Percentiles rank a stretch among this genome's conserved stretches.
These are phyloP conservation scores for Pyrenophora teres DNA, from an alignment of 2,329 filamentous ascomycete genomes.

Conservation along the genomic window DNA sequence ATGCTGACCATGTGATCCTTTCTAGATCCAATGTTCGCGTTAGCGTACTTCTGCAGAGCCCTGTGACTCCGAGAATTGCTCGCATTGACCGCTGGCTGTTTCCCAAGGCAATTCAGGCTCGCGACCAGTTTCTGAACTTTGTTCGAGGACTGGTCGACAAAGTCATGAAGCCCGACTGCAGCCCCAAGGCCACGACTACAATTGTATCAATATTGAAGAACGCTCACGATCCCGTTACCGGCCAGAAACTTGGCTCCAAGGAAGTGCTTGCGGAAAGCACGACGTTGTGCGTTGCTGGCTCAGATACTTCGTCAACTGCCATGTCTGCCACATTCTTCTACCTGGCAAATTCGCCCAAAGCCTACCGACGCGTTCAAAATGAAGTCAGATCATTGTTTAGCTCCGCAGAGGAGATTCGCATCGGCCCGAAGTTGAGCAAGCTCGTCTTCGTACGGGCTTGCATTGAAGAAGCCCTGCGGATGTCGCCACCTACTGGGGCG, in stretches of 20 bases:
- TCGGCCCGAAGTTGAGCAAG: slow-evolving; percentile 22
- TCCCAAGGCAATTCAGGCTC: slow-evolving; percentile 30
- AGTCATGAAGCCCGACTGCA: slow-evolving; percentile 30
- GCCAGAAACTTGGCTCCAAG: slow-evolving; percentile 1
- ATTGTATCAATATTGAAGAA: not conserved
- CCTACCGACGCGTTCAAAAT: slow-evolving; percentile 15
- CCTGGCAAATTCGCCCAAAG: slow-evolving; percentile 39
- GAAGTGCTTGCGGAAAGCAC: slow-evolving; percentile 52
- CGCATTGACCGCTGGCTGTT: slow-evolving; percentile 34
- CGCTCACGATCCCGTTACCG: not conserved
- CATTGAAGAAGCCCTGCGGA: slow-evolving; percentile 41
- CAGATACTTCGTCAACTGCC: slow-evolving; percentile 46
- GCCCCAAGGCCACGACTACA: slow-evolving; percentile 11
- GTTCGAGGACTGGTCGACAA: slow-evolving; percentile 1
- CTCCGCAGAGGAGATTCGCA: slow-evolving; percentile 22
- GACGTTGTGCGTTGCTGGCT: slow-evolving; percentile 31
- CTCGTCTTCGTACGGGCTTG: slow-evolving; percentile 38
- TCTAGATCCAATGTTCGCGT: slow-evolving; percentile 40
- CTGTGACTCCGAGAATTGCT: slow-evolving; percentile 16
- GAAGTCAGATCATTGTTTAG: slow-evolving; percentile 29
- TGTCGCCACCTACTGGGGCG: slow-evolving; percentile 30
- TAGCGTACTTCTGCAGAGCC: slow-evolving; percentile 33
- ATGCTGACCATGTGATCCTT: not conserved
- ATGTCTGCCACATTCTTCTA: slow-evolving; percentile 46
- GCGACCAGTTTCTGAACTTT: slow-evolving; percentile 24